Percentiles rank a stretch among this genome's conserved stretches.
Conservation (phyloP, 345 rosid genomes). For the Eucalyptus brandiana region DNA sequence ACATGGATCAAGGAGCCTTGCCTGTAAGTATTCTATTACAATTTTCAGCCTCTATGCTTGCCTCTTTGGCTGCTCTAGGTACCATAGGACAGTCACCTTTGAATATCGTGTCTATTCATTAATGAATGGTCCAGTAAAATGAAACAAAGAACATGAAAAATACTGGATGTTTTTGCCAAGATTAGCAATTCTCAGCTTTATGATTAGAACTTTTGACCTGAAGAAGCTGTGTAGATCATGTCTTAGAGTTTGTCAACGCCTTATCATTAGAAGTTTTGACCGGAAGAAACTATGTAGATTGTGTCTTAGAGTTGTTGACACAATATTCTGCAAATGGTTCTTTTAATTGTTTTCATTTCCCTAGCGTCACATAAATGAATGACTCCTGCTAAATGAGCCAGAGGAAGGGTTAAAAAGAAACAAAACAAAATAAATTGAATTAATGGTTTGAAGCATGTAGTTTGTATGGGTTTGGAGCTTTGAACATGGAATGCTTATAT, state of each 20-base stretch:
- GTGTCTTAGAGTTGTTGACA: not conserved
- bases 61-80: not conserved
- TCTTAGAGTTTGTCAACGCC: not conserved
- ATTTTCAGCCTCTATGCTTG: not conserved
- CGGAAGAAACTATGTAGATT: not conserved
- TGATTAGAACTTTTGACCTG: not conserved
- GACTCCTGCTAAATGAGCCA: not conserved
- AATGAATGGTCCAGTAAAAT: not conserved
- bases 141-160: not conserved
- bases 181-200: not conserved
- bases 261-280: not conserved
- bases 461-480: not conserved
- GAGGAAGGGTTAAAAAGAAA: not conserved
- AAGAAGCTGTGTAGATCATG: not conserved
- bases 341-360: not conserved
- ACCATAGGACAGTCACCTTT: not conserved
- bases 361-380: not conserved
- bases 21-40: not conserved
- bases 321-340: not conserved
- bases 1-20: slow-evolving; percentile 62
- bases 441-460: not conserved
- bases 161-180: not conserved
- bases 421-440: not conserved
- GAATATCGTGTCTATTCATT: not conserved
- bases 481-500: not conserved